A percentile compares a stretch with the other conserved stretches of the same genome.
phyloP scores from a whole-genome alignment of 495 filamentous ascomycete species.

The Hypoxylon trugodes region DNA sequence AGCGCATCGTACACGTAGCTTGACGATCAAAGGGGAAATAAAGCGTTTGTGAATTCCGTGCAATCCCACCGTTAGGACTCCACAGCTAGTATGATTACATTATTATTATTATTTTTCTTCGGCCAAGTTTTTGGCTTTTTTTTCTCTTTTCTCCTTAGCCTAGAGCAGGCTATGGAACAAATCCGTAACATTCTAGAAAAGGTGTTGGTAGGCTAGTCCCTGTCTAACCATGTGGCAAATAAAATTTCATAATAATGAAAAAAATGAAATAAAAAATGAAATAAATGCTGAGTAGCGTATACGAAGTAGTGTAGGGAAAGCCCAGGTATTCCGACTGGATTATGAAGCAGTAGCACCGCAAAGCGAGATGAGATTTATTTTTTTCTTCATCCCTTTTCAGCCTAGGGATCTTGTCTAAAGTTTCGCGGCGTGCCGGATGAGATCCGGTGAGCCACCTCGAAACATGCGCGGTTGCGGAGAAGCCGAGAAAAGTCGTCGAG shows the following conservation, averaged over 20 bases:
- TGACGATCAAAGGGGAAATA: constrained; percentile 38
- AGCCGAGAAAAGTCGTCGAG: constrained; percentile 27
- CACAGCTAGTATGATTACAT: constrained; percentile 25
- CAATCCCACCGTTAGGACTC: constrained; percentile 30
- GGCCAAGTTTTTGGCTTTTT: constrained; percentile 29
- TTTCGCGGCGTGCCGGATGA: constrained; percentile 37
- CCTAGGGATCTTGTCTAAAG: constrained; percentile 25
- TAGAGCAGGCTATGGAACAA: constrained; percentile 38
- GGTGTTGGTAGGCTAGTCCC: constrained; percentile 20
- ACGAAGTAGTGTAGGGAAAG: constrained; percentile 5
- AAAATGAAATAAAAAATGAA: too few species aligned
- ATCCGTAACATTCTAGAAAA: constrained; percentile 46
- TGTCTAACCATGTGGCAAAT: constrained; percentile 41
- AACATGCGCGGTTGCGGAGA: constrained; percentile 39
- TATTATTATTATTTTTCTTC: too few species aligned
- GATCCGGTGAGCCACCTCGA: constrained; percentile 39
- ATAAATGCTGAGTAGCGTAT: constrained; percentile 9
- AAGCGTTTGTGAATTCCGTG: constrained; percentile 26
- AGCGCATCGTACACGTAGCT: constrained; percentile 41
- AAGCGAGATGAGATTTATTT: constrained; percentile 31
- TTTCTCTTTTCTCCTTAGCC: constrained; percentile 16
- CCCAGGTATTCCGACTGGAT: constrained; percentile 21
- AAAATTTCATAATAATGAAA: constrained; percentile 29
- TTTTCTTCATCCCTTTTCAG: constrained; percentile 17
- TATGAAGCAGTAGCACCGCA: constrained; percentile 6